Base-by-base conservation (phyloP, 2,329 filamentous ascomycete species). In the Fusarium sulawesiense region DNA sequence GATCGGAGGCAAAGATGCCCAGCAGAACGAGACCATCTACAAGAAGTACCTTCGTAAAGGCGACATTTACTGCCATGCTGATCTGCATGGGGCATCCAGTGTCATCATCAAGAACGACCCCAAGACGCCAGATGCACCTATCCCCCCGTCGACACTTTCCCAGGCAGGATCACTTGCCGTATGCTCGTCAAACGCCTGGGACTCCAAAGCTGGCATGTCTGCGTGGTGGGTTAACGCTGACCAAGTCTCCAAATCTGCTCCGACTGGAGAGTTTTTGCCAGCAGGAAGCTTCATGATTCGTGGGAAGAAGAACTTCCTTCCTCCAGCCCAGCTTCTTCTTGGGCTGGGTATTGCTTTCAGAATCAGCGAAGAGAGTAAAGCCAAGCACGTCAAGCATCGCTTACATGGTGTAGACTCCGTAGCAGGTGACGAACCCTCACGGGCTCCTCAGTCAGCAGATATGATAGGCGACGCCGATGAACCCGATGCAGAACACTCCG, bases 211-310 rank as follows among this genome's bases (percentile, higher is more conserved):
- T 11, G 89, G 93, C 18, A 97, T 98, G 92, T 91, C 92, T 20
- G 94, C 95, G 11, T 99, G 93, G 91, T 99, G 96, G 96, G 95
- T 97, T 1, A 90, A 91, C 66, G 91, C 93, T 3, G 91, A 95
- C 56, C 94, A 98, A 78, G 93, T 99, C 0, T 93, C 92, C 12
- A 98, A 98, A 81, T 93, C 89, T 34, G 91, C 92, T 0, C 86
- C 90, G 1, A 89, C 88, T 0, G 95, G 95, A 25, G 94, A 97
- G 71, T 95, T 93, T 73, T 81, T 99, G 9, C 87, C 90, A 0
- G 85, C 88, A 0, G 96, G 95, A 20, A 88, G 88, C 68, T 98
- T 99, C 78, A 88, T 91, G 79, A 86, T 98, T 49, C 87, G 88
- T 40, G 95, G 94, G 4, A 92, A 92, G 81, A 98, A 98, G 83